Conservation (phyloP, 2,329 filamentous ascomycete species). For the Monosporascus sp. region DNA sequence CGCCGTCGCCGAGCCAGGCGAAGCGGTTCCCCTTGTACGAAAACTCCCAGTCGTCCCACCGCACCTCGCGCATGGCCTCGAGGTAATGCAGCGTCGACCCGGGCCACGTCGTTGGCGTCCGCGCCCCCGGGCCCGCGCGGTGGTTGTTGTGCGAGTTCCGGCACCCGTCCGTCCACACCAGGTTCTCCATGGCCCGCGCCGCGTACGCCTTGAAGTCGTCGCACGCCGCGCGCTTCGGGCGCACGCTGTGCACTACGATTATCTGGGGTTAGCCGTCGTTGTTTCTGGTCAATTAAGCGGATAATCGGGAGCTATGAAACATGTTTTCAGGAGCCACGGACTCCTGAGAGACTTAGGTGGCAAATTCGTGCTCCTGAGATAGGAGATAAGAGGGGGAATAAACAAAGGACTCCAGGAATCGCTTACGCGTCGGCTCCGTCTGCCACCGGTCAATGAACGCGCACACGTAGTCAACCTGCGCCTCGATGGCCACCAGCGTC, state of each 20-base stretch:
- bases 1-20: constrained; percentile 36
- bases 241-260: constrained; percentile 28
- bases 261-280: too few relatives aligned
- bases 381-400: too few relatives aligned
- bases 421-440: constrained; percentile 32
- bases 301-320: background rate
- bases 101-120: constrained; percentile 39
- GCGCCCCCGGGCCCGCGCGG: constrained; percentile 29
- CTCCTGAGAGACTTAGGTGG: too few relatives aligned
- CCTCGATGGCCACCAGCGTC: constrained; percentile 30
- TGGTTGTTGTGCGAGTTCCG: constrained; percentile 44
- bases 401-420: too few relatives aligned
- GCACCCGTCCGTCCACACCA: constrained; percentile 40
- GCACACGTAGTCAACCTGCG: constrained; percentile 44
- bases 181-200: constrained; percentile 37
- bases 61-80: constrained; percentile 37
- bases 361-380: too few relatives aligned
- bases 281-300: background rate
- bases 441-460: constrained; percentile 44
- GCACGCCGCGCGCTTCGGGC: constrained; percentile 40
- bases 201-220: constrained; percentile 44
- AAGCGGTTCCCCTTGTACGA: constrained; percentile 32
- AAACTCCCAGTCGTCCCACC: constrained; percentile 42
- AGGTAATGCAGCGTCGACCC: constrained; percentile 45
- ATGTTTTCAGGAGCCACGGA: too few relatives aligned